Base-by-base conservation (phyloP, 257 asterid genomes). In the Nicotiana undulata region DNA sequence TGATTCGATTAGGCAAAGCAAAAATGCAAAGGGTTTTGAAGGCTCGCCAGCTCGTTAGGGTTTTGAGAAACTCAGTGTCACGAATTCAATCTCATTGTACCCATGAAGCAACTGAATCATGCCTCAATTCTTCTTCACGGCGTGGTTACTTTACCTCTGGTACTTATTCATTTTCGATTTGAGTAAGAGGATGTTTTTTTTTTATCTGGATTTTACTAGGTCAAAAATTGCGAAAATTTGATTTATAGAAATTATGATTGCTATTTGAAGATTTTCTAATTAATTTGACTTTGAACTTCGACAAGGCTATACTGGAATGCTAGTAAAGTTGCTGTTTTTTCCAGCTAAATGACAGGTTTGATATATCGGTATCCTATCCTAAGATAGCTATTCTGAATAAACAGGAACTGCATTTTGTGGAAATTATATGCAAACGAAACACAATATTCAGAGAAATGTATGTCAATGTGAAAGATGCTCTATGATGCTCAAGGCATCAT, bases 11-110 rank as follows among this genome's bases (percentile, higher is more conserved):
- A 4, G 37, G 68, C 18, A 70, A 18, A 44, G 13, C 49, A 0
- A 70, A 29, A 86, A 89, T 91, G 93, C 88, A 84, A 86, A 82
- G 88, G 51, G 72, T 84, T 66, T 83, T 79, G 68, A 89, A 84
- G 75, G 84, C 87, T n/a, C 85, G 80, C 28, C 84, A 84, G 70
- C 67, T 81, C 59, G 75, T 80, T 87, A 91, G 89, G 91, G 90
- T 86, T 85, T 58, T 85, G 68, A 85, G 44, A 59, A 75, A 70
- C 79, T 72, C 88, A 20, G 46, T 74, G 18, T 84, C 75, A 52
- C 81, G 84, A 83, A 22, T 83, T 63, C 32, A 29, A 51, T 85
- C 83, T 29, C 51, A 59, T 64, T 76, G 12, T 49, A 20, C 64
- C 63, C 70, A 9, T 40, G 56, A 70, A 66, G 82, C 64, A 22